A percentile compares a stretch with the other conserved stretches of the same genome.
Evolutionary conservation across 306 rosid genomes (phyloP).

Genomic region (Senna tora): DNA sequence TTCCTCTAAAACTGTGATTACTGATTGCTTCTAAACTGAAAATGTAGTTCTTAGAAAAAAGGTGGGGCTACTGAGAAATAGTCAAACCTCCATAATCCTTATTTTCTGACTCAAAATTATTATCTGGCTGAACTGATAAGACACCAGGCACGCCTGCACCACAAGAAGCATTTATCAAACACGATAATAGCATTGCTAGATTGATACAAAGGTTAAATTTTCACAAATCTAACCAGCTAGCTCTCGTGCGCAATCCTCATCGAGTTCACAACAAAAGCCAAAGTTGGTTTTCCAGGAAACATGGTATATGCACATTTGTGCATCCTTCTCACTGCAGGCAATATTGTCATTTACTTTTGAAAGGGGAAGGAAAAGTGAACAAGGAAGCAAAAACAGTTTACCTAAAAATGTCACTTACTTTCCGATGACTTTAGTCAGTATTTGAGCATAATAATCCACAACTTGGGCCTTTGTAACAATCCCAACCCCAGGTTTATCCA

Average conservation of each 20-base stretch:
- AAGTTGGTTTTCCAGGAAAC: slow-evolving; percentile 81
- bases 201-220: slow-evolving; percentile 12
- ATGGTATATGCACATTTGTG: slow-evolving; percentile 91
- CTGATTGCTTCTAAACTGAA: neutral
- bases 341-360: slow-evolving; percentile 10
- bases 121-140: slow-evolving; percentile 66
- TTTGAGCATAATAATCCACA: slow-evolving; percentile 80
- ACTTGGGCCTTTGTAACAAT: slow-evolving; percentile 91
- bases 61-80: neutral
- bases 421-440: slow-evolving; percentile 77
- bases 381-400: slow-evolving; percentile 19
- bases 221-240: slow-evolving; percentile 57
- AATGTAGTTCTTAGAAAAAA: neutral
- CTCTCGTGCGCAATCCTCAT: slow-evolving; percentile 69
- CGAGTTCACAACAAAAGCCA: slow-evolving; percentile 92
- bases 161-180: slow-evolving; percentile 22
- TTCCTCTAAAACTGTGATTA: neutral
- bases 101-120: slow-evolving; percentile 60
- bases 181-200: neutral
- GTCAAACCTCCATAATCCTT: slow-evolving; percentile 76
- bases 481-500: slow-evolving; percentile 75
- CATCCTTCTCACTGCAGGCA: slow-evolving; percentile 75
- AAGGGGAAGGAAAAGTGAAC: slow-evolving; percentile 21
- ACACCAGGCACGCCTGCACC: slow-evolving; percentile 81
- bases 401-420: slow-evolving; percentile 53